Percentiles rank a stretch among this genome's conserved stretches.
Evolutionary conservation across 768 basidiomycete species (phyloP).

Genomic region (Hygrophorus russula): DNA sequence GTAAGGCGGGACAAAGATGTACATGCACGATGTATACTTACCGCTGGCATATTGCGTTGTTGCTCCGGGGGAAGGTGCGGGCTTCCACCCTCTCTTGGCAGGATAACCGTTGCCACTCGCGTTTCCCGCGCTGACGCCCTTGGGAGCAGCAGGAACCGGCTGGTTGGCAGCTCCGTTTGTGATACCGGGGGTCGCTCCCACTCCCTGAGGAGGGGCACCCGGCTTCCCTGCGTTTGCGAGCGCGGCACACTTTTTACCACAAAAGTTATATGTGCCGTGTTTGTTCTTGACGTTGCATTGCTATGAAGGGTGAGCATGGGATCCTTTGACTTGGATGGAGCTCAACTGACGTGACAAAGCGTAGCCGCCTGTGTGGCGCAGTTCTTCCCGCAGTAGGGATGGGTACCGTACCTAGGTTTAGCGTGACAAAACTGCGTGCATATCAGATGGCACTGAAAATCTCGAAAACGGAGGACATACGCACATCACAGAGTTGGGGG

Average conservation of each 20-base stretch:
- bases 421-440: conserved; percentile 33
- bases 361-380: conserved; percentile 35
- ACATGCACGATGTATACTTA: not conserved
- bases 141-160: too few relatives aligned
- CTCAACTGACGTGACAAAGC: conserved; percentile 27
- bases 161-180: not conserved
- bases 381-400: conserved; percentile 43
- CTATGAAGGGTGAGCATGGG: conserved; percentile 14
- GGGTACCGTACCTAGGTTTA: conserved; percentile 35
- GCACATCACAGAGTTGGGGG: conserved; percentile 25
- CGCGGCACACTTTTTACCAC: conserved; percentile 53
- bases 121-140: not conserved
- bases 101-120: not conserved
- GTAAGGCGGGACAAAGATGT: conserved; percentile 17
- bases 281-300: conserved; percentile 52
- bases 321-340: not conserved
- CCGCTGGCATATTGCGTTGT: not conserved
- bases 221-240: conserved; percentile 23
- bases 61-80: conserved; percentile 1
- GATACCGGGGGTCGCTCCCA: conserved; percentile 2
- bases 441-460: conserved; percentile 3
- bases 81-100: not conserved
- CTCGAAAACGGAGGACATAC: conserved; percentile 13
- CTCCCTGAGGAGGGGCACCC: not conserved
- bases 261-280: conserved; percentile 47